phyloP scores from a whole-genome alignment of 352 stramenopile genomes.

The Thraustochytrium sp. region DNA sequence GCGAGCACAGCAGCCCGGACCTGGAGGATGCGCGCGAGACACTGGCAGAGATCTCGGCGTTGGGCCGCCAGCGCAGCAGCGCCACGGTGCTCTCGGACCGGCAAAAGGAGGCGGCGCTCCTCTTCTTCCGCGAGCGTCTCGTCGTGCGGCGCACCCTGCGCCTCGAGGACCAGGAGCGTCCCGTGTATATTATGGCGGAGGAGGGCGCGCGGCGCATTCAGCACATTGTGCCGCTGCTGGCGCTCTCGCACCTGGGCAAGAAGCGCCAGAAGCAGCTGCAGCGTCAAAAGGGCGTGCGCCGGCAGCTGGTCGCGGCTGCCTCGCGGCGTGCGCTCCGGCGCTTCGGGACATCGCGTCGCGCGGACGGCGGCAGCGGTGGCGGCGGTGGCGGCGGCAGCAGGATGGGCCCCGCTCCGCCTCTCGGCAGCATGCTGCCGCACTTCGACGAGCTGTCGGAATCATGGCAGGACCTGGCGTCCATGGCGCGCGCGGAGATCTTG shows the following conservation, averaged over 20 bases:
- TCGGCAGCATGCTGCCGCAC: neutral
- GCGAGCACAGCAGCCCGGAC: too few relatives aligned
- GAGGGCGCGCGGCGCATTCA: neutral
- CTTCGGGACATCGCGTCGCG: neutral
- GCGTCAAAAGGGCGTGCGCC: too few relatives aligned
- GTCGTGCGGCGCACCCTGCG: neutral
- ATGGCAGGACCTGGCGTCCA: neutral
- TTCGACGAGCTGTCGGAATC: neutral
- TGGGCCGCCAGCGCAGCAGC: neutral
- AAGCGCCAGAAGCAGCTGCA: too few relatives aligned
- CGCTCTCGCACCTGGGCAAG: neutral
- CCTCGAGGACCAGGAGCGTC: neutral
- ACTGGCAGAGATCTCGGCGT: neutral
- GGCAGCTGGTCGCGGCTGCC: too few relatives aligned
- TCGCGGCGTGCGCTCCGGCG: too few relatives aligned
- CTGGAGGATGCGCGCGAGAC: too few relatives aligned
- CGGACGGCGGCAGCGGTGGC: neutral
- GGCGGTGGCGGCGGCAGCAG: too few relatives aligned
- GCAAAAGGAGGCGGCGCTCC: neutral
- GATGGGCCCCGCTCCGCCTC: too few relatives aligned
- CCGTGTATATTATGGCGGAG: slow-evolving; percentile 5
- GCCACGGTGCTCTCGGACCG: neutral
- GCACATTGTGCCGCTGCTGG: neutral
- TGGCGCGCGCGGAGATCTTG: neutral
- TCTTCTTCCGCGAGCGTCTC: slow-evolving; percentile 10